These are phyloP conservation scores for Pythium guiyangense DNA, from an alignment of 352 stramenopile genomes.

Conservation along the genomic window DNA sequence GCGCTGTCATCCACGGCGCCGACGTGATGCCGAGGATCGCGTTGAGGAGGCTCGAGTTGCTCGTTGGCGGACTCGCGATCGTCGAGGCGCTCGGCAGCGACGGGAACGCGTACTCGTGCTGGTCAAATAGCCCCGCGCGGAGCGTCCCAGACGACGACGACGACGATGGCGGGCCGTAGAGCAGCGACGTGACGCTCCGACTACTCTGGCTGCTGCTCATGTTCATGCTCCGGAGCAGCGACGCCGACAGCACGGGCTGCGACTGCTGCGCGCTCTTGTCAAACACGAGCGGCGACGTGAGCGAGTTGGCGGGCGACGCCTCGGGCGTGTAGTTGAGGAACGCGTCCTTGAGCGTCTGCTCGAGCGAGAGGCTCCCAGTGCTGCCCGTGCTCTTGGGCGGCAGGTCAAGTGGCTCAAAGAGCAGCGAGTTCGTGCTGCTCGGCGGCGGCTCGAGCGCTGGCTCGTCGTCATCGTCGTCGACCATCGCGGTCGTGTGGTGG, in stretches of 20 bases:
- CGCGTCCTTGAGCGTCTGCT: conserved; percentile 21
- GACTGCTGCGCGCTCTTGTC: neutral
- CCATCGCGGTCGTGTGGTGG: neutral
- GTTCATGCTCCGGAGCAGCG: neutral
- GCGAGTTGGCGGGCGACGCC: conserved; percentile 6
- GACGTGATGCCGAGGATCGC: conserved; percentile 9
- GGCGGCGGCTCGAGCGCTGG: conserved; percentile 7
- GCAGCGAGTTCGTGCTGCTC: conserved; percentile 17
- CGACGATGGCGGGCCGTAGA: too few species aligned
- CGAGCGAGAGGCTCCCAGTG: conserved; percentile 13
- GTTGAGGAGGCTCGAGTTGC: conserved; percentile 10
- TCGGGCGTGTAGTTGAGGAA: conserved; percentile 22
- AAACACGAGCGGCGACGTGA: neutral
- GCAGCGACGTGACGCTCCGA: too few species aligned
- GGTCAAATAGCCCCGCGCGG: conserved; percentile 1
- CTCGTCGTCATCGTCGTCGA: conserved; percentile 5
- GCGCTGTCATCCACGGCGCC: conserved; percentile 1
- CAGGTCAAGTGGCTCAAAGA: conserved; percentile 15
- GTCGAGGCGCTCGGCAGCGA: neutral
- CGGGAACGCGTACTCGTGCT: conserved; percentile 3
- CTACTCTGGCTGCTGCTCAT: neutral
- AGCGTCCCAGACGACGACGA: neutral
- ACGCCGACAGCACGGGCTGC: neutral
- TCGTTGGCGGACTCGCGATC: neutral
- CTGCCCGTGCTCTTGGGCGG: conserved; percentile 9